Percentiles rank a stretch among this genome's conserved stretches.
Evolutionary conservation across 495 filamentous ascomycete species (phyloP).

Genomic region (Tetracladium setigerum): DNA sequence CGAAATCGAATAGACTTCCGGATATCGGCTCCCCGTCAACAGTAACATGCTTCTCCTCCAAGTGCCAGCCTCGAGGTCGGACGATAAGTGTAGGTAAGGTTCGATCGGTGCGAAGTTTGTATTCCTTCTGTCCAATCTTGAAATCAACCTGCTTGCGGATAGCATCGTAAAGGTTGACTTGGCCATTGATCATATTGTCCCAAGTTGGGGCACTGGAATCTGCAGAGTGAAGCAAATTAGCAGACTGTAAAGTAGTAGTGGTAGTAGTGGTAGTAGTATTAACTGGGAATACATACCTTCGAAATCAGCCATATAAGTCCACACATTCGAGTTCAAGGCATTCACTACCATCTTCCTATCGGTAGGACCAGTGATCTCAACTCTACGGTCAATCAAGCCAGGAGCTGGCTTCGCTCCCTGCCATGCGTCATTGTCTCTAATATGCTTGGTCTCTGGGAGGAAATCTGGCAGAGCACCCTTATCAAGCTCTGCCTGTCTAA

Average conservation of each 20-base stretch:
- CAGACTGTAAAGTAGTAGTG: background rate
- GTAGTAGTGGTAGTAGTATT: background rate
- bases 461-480: slow-evolving; percentile 89
- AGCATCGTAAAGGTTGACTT: slow-evolving; percentile 97
- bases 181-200: slow-evolving; percentile 99
- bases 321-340: slow-evolving; percentile 92
- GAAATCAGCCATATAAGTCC: slow-evolving; percentile 99
- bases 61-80: slow-evolving; percentile 85
- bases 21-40: slow-evolving; percentile 95
- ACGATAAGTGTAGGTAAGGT: slow-evolving; percentile 75
- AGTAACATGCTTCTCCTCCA: slow-evolving; percentile 97
- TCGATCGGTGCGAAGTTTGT: slow-evolving; percentile 89
- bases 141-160: slow-evolving; percentile 94
- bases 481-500: slow-evolving; percentile 92
- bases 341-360: slow-evolving; percentile 99
- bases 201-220: slow-evolving; percentile 96
- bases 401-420: slow-evolving; percentile 90
- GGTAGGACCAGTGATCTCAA: slow-evolving; percentile 98
- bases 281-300: slow-evolving; percentile 56
- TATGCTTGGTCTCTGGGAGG: slow-evolving; percentile 90
- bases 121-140: slow-evolving; percentile 90
- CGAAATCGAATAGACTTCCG: slow-evolving; percentile 92
- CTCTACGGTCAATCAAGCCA: slow-evolving; percentile 85
- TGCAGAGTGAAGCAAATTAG: slow-evolving; percentile 25
- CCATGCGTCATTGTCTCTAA: slow-evolving; percentile 93